Base-by-base conservation (phyloP, 805 yeast genomes). In the Torulaspora gathmanii region DNA sequence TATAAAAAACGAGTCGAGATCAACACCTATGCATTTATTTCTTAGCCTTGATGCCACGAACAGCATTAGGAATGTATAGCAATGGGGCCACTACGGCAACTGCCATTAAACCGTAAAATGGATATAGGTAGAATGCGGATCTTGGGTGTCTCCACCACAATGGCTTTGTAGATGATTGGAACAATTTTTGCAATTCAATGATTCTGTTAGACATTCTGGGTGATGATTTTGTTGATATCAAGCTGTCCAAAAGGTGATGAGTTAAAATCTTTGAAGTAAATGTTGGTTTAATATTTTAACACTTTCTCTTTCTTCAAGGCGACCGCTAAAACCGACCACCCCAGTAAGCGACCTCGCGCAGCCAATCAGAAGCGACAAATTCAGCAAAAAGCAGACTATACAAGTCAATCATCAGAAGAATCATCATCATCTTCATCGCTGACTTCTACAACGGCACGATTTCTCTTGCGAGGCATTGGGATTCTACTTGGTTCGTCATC, bases 41-140 rank as follows among this genome's bases (percentile, higher is more conserved):
- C 51, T 57, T 53, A 33, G 65, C 83, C 71, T 83, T 83, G 63
- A 82, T 72, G 66, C 90, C 91, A 43, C 72, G 66, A 51, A 80
- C 63, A 58, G 93, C 90, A 70, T 88, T 82, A 58, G 81, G 86
- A 40, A 80, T 66, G 75, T 80, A 84, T 72, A 70, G 78, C 56
- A 82, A 72, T 50, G 93, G 83, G 49, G 78, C 75, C 48, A 73
- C 74, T 41, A 86, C 78, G 53, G 86, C 72, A 50, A 82, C 74
- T 45, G 86, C 71, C 68, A 86, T 82, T 50, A 81, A 72, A 51
- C 86, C 86, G 72, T 75, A 82, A 77, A 80, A 86, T 63, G 95
- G 95, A 70, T 80, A 82, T 55, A 86, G 75, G 64, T 82, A 68
- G 59, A 75, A 71, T 70, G 83, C 83, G 55, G 93, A 78, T 64